Conservation (phyloP, 305 asterid species). For the Fraxinus sp. region DNA sequence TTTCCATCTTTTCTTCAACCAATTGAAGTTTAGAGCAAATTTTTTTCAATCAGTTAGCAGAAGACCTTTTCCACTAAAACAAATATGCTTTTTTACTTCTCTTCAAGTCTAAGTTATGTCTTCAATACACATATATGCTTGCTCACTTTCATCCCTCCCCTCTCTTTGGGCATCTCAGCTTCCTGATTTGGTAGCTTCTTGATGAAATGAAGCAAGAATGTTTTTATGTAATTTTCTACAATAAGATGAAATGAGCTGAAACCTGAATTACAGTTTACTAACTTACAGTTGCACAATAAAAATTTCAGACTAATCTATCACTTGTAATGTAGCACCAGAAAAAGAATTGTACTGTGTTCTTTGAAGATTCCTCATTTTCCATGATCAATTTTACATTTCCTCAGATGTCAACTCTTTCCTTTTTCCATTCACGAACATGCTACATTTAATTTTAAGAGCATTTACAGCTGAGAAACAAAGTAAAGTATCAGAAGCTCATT, state of each 20-base stretch:
- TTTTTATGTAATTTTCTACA: not conserved
- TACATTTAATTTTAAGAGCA: not conserved
- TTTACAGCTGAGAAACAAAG: not conserved
- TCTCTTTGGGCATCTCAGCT: not conserved
- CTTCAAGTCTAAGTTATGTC: not conserved
- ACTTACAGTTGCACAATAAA: not conserved
- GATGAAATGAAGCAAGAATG: not conserved
- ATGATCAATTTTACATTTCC: not conserved
- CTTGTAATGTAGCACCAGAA: not conserved
- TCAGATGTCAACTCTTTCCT: not conserved
- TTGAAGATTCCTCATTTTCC: slow-evolving; percentile 1
- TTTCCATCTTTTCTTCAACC: not conserved
- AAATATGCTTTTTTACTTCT: not conserved
- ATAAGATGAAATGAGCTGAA: not conserved
- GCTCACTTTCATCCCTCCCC: slow-evolving; percentile 3
- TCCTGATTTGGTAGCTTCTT: not conserved
- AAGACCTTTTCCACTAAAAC: not conserved
- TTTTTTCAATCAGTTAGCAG: not conserved
- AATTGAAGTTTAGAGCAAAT: not conserved
- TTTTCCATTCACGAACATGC: not conserved
- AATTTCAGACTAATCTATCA: not conserved
- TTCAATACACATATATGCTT: not conserved
- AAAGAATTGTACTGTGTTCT: not conserved
- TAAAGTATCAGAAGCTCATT: not conserved
- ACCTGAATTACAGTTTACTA: not conserved